Percentiles rank a stretch among this genome's conserved stretches.
phyloP scores from a whole-genome alignment of 257 asterid species.

The Solanum raphanifolium region DNA sequence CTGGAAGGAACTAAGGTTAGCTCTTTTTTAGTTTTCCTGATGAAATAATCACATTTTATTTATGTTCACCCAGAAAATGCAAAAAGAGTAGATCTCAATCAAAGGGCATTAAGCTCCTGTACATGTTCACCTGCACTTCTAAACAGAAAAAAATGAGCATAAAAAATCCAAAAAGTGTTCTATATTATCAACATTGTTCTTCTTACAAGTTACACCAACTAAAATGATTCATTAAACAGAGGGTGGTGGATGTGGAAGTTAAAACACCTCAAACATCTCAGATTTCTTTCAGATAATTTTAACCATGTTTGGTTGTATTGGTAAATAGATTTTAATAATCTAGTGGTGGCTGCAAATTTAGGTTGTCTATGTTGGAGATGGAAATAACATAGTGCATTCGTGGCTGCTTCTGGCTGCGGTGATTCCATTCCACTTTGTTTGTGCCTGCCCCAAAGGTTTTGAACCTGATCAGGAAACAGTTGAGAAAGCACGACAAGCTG shows the following conservation, averaged over 20 bases:
- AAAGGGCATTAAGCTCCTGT: not conserved
- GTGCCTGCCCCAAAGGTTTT: conserved; percentile 84
- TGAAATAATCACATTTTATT: not conserved
- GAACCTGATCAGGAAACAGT: conserved; percentile 73
- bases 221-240: not conserved
- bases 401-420: conserved; percentile 82
- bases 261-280: not conserved
- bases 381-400: conserved; percentile 94
- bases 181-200: not conserved
- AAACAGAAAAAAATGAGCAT: not conserved
- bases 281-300: not conserved
- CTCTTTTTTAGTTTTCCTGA: not conserved
- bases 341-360: conserved; percentile 10
- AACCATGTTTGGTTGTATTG: not conserved
- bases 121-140: not conserved
- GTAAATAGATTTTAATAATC: not conserved
- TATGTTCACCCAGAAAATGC: not conserved
- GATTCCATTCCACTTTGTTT: conserved; percentile 84
- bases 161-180: not conserved
- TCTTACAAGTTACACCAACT: not conserved
- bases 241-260: not conserved
- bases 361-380: conserved; percentile 98
- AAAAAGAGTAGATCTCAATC: not conserved
- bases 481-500: conserved; percentile 56
- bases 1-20: conserved; percentile 90